Evolutionary conservation across 2,329 filamentous ascomycete genomes (phyloP), one percentile per base, ranked within the genome.

Genomic region (Cyphellophora attinorum): DNA sequence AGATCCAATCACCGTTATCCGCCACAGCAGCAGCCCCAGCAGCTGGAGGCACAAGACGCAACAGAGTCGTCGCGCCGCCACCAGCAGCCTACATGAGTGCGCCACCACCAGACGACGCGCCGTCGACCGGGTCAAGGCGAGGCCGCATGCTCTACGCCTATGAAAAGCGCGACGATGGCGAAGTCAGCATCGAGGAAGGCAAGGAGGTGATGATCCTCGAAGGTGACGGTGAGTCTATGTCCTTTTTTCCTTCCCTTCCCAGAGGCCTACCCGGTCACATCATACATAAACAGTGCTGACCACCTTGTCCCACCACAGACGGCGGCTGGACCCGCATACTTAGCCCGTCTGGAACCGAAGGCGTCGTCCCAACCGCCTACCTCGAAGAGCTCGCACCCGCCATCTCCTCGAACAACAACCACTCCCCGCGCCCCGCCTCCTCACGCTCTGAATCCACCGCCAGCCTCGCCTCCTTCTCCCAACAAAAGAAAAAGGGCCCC

Each of bases 91-190:
- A 93, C 52, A 70, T 91, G 41, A 81, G 75, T 44, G 73, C 81
- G 41, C 58, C 79, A 23, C 73, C 79, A 4, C 49, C 52, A 13
- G 59, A 53, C 13, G 32, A 23, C 5, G 21, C 43, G 16, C 36
- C 38, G 13, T 59, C 50, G 34, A 38, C 51, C 6, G 51, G 43
- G 16, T 74, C 81, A 51, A 78, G 77, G 44, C 81, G 70, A 55
- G 89, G 83, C 31, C 93, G 80, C 59, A 93, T 96, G 88, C 49
- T 95, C 1, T 98, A 95, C 54, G 50, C 74, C 0, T 98, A 95
- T 51, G 80, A 93, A 44, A 82, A 80, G 6, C 80, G 69, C 34
- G 81, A 80, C 2, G 78, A 83, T 0, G 89, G 85, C 5, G 91
- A 98, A 57, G 60, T 96, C 11, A 79, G 76, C 1, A 77, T 94